Evolutionary conservation across 2,329 filamentous ascomycete genomes (phyloP).

Genomic region (Aspergillus ruber): DNA sequence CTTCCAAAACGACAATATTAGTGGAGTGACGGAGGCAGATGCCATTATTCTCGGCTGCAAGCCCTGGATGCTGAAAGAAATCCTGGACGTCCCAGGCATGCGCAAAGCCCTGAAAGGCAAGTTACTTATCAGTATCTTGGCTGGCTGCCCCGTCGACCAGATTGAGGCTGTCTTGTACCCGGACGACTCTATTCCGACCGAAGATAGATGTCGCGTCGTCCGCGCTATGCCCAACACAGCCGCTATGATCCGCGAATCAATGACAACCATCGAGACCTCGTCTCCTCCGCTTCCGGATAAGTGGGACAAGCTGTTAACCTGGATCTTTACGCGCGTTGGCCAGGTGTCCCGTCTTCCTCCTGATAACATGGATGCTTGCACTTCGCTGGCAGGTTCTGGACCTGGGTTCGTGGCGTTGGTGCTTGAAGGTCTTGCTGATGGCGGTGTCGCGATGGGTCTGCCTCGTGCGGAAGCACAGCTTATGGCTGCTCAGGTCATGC

Average conservation of each 20-base stretch:
- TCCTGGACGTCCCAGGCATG: conserved; percentile 33
- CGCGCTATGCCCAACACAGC: conserved; percentile 44
- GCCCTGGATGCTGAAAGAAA: conserved; percentile 37
- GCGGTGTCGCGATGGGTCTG: conserved; percentile 57
- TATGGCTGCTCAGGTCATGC: conserved; percentile 57
- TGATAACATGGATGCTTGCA: conserved; percentile 49
- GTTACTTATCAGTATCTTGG: conserved; percentile 45
- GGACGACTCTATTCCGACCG: not conserved
- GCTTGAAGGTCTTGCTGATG: conserved; percentile 56
- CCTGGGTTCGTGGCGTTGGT: conserved; percentile 55
- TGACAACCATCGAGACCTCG: conserved; percentile 46
- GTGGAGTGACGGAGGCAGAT: conserved; percentile 29
- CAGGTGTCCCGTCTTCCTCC: conserved; percentile 46
- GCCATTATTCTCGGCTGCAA: conserved; percentile 44
- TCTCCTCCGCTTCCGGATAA: conserved; percentile 33
- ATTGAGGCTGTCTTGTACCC: conserved; percentile 25
- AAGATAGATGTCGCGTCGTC: conserved; percentile 21
- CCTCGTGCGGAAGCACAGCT: conserved; percentile 54
- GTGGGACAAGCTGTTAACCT: conserved; percentile 25
- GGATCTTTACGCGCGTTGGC: conserved; percentile 50
- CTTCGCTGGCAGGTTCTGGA: conserved; percentile 55
- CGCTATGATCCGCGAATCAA: conserved; percentile 38
- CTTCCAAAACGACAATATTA: conserved; percentile 27
- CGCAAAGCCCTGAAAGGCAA: conserved; percentile 37
- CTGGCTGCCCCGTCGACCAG: conserved; percentile 37